phyloP scores from a whole-genome alignment of 1,139 yeast species.

The Cylindricascospora bacillispora region DNA sequence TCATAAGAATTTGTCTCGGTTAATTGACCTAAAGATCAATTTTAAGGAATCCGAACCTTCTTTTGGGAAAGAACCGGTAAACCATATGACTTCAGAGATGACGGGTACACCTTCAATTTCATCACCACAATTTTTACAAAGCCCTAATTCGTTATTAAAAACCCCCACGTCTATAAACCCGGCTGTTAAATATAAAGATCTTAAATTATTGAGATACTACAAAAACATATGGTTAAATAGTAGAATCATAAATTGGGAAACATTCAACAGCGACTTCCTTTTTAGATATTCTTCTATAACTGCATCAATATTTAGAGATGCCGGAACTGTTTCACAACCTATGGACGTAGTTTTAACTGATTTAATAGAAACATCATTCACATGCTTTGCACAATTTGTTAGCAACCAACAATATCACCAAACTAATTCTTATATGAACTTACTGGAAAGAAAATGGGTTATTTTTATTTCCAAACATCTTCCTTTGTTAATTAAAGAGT shows the following conservation, averaged over 20 bases:
- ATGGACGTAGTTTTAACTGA: slow-evolving; percentile 17
- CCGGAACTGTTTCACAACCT: slow-evolving; percentile 6
- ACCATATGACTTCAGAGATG: too few relatives aligned
- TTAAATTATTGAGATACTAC: slow-evolving; percentile 22
- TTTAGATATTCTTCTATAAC: slow-evolving; percentile 19
- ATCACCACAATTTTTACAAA: slow-evolving; percentile 21
- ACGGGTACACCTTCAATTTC: slow-evolving; percentile 20
- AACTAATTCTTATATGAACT: slow-evolving; percentile 18
- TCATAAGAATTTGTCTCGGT: slow-evolving; percentile 12
- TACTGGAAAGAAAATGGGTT: slow-evolving; percentile 24
- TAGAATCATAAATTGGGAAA: slow-evolving; percentile 21
- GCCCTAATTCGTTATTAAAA: slow-evolving; percentile 14
- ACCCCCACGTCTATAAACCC: slow-evolving; percentile 10
- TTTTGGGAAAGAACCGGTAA: slow-evolving; percentile 7
- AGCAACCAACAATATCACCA: slow-evolving; percentile 26
- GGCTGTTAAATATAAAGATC: slow-evolving; percentile 17
- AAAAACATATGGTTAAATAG: slow-evolving; percentile 25
- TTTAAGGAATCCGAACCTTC: slow-evolving; percentile 10
- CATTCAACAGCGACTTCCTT: slow-evolving; percentile 16
- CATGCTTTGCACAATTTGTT: slow-evolving; percentile 26
- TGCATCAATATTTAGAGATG: slow-evolving; percentile 11
- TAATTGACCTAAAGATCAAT: slow-evolving; percentile 14
- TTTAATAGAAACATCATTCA: slow-evolving; percentile 24
- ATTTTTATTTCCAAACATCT: slow-evolving; percentile 22
- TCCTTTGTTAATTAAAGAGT: slow-evolving; percentile 19